phyloP scores from a whole-genome alignment of 768 basidiomycete species.

The Roridomyces roridus region DNA sequence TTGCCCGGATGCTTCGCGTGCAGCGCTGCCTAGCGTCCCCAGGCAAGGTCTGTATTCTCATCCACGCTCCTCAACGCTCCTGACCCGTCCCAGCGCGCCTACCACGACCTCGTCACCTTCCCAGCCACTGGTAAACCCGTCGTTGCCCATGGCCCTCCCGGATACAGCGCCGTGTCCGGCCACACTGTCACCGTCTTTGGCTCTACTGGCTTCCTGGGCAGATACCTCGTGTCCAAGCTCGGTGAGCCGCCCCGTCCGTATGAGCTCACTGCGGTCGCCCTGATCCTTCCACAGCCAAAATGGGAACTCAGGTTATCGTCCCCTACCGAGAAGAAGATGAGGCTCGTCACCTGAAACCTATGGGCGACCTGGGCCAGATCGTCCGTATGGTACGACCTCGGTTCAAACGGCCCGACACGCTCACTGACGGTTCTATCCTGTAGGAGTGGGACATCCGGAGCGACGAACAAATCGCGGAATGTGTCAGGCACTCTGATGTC shows the following conservation, averaged over 20 bases:
- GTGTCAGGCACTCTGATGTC: conserved; percentile 91
- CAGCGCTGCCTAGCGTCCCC: conserved; percentile 54
- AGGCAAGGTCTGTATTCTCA: conserved; percentile 47
- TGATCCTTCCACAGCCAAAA: conserved; percentile 63
- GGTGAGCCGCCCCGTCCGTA: conserved; percentile 53
- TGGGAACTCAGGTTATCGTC: conserved; percentile 91
- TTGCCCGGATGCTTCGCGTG: conserved; percentile 52
- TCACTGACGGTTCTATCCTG: conserved; percentile 11
- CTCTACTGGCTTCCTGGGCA: conserved; percentile 92
- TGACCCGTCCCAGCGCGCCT: conserved; percentile 59
- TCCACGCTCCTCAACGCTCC: not conserved
- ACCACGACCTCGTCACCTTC: conserved; percentile 74
- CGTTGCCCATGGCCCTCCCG: conserved; percentile 78
- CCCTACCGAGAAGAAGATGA: conserved; percentile 97
- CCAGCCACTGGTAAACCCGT: conserved; percentile 64
- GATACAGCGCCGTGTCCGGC: conserved; percentile 87
- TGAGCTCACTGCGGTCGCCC: conserved; percentile 6
- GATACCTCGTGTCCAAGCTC: conserved; percentile 93
- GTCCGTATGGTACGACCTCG: conserved; percentile 79
- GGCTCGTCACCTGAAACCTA: conserved; percentile 86
- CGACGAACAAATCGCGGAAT: conserved; percentile 91
- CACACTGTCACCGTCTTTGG: conserved; percentile 98
- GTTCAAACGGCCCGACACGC: not conserved
- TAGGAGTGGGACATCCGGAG: conserved; percentile 97
- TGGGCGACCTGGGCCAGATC: conserved; percentile 97